Percentiles rank a stretch among this genome's conserved stretches.
Conservation (phyloP, 169 alveolate species). For the Plasmodium vinckei region DNA sequence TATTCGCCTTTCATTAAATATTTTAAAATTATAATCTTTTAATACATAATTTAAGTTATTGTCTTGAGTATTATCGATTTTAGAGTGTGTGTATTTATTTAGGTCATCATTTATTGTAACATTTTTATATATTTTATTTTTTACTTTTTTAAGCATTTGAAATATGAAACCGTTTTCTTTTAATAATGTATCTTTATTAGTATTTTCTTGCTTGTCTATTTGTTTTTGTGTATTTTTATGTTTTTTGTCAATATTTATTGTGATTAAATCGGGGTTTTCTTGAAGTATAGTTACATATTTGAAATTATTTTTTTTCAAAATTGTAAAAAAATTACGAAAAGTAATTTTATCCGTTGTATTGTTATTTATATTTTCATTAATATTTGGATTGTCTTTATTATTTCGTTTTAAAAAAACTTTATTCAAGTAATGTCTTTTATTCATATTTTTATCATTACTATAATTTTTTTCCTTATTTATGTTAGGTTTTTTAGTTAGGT, state of each 20-base stretch:
- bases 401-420: slow-evolving; percentile 25
- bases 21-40: slow-evolving; percentile 23
- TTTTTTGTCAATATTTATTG: slow-evolving; percentile 39
- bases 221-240: no score
- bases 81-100: neutral
- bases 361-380: slow-evolving; percentile 5
- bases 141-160: slow-evolving; percentile 45
- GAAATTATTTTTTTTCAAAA: slow-evolving; percentile 35
- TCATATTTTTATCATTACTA: slow-evolving; percentile 8
- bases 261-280: slow-evolving; percentile 7
- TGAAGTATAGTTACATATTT: slow-evolving; percentile 41
- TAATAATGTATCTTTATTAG: slow-evolving; percentile 1
- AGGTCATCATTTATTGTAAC: slow-evolving; percentile 15
- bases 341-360: neutral
- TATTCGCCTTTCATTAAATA: slow-evolving; percentile 31
- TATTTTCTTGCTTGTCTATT: neutral
- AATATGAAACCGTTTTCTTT: slow-evolving; percentile 51
- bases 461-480: neutral
- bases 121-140: slow-evolving; percentile 44
- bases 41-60: slow-evolving; percentile 10
- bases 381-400: neutral
- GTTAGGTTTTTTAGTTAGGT: neutral
- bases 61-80: slow-evolving; percentile 3
- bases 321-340: slow-evolving; percentile 29
- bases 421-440: neutral